Evolutionary conservation across 1,284 basidiomycete genomes (phyloP).

Genomic region (Neolentinus lepideus): DNA sequence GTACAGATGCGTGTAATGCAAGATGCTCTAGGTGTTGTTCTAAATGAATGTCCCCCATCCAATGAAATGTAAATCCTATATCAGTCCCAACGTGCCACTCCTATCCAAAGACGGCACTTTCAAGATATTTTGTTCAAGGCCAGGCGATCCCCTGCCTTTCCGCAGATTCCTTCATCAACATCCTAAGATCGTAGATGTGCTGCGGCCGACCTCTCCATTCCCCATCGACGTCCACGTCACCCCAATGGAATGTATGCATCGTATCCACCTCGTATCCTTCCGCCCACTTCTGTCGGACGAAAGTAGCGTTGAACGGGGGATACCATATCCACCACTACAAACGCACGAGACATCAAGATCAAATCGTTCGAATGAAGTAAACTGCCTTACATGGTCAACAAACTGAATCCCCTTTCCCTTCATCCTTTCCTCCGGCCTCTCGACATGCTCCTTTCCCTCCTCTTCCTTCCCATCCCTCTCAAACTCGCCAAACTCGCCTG

Average conservation of each 20-base stretch:
- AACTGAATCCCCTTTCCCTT: conserved; percentile 22
- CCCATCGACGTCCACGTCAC: conserved; percentile 27
- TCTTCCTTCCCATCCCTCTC: background rate
- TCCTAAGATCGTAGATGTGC: conserved; percentile 29
- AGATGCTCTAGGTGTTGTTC: background rate
- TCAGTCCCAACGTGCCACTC: no score
- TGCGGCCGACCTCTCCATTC: conserved; percentile 28
- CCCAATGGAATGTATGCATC: conserved; percentile 45
- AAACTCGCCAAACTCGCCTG: conserved; percentile 4
- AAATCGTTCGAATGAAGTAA: background rate
- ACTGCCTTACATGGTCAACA: conserved; percentile 35
- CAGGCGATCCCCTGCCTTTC: conserved; percentile 20
- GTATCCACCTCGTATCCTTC: conserved; percentile 40
- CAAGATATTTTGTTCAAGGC: background rate
- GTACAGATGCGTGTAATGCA: background rate
- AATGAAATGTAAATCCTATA: background rate
- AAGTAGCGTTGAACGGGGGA: conserved; percentile 36
- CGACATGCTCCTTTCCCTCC: background rate
- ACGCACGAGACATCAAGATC: background rate
- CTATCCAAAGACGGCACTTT: background rate
- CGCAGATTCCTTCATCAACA: conserved; percentile 29
- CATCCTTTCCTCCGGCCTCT: conserved; percentile 21
- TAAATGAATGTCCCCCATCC: background rate
- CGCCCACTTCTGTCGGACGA: conserved; percentile 37
- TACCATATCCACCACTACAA: conserved; percentile 41